Conservation (phyloP, 139 green algal species). For the Chlorella sp. region DNA sequence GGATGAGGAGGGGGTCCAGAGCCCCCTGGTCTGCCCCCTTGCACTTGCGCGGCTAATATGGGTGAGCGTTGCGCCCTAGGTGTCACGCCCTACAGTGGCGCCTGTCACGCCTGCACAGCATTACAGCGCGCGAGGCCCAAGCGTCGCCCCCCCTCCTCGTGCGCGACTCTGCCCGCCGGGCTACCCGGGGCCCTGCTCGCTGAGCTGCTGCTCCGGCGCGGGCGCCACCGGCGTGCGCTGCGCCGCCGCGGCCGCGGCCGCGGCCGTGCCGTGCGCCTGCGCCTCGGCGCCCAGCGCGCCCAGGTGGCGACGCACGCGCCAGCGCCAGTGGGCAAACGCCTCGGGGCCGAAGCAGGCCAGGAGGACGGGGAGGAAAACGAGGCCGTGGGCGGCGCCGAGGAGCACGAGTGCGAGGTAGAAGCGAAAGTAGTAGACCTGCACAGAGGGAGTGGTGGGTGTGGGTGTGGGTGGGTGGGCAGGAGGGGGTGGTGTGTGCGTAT, state of each 20-base stretch:
- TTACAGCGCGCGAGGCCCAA: too few species aligned
- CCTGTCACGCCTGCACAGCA: too few species aligned
- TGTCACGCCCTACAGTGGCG: too few species aligned
- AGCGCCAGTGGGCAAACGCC: constrained; percentile 13
- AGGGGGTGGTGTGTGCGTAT: too few species aligned
- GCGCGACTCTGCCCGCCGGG: too few species aligned
- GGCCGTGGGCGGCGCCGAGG: constrained; percentile 79
- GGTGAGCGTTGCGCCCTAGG: too few species aligned
- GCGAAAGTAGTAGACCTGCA: constrained; percentile 68
- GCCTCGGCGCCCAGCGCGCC: not conserved
- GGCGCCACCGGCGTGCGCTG: not conserved
- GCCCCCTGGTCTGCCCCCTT: too few species aligned
- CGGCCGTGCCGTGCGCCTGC: not conserved
- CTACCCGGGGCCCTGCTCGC: not conserved
- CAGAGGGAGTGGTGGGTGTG: not conserved
- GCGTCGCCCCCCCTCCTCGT: not conserved
- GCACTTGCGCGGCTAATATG: too few species aligned
- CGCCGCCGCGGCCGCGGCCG: not conserved
- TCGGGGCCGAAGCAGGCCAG: constrained; percentile 63
- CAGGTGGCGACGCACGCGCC: too few species aligned
- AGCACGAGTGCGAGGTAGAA: constrained; percentile 90
- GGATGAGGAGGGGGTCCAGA: too few species aligned
- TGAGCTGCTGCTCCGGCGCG: not conserved
- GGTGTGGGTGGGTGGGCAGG: too few species aligned
- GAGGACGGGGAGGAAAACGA: constrained; percentile 88